phyloP scores from a whole-genome alignment of 345 rosid species.

The rapeseed (Brassica napus) region Da-Ae NC_063440.1:18363001-18363500 shows the following conservation, averaged over 20 bases:
- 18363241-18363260: not conserved
- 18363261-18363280: not conserved
- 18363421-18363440: not conserved
- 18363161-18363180: slow-evolving; percentile 1
- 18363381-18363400: not conserved
- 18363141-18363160: not conserved
- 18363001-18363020: not conserved
- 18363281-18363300: not conserved
- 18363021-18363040: not conserved
- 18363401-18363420: not conserved
- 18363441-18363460: not conserved
- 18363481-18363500: not conserved
- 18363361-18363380: not conserved
- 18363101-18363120: not conserved
- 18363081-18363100: not conserved
- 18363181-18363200: not conserved
- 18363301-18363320: not conserved
- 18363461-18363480: not conserved
- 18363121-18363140: not conserved
- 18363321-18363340: not conserved
- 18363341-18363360: not conserved
- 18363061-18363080: not conserved
- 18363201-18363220: not conserved
- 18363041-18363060: not conserved
- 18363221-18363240: not conserved